Base-by-base conservation (phyloP, 805 yeast genomes). In the Starmera dryadoides region DNA sequence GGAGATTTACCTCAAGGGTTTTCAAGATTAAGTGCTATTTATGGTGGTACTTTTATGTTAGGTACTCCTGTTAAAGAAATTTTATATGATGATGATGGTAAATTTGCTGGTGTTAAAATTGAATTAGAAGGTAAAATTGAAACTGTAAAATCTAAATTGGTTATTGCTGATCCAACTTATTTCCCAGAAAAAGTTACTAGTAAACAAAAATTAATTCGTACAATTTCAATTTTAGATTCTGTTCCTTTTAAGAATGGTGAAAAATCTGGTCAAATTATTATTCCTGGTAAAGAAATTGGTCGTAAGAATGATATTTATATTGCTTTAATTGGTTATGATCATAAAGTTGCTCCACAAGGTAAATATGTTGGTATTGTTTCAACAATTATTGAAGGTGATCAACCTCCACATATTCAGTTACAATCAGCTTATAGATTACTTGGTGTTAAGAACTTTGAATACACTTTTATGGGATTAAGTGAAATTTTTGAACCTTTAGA, bases 1-100 rank as follows among this genome's bases (percentile, higher is more conserved):
- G 98, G 98, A 38, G 98, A 93, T 63, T 72, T 93, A 43, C 98
- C 98, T n/a, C 98, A 93, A 66, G 98, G 97, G 8, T 93, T 93
- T 68, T 97, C 98, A 10, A 77, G 98, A 60, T 76, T 93, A 45
- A 81, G 95, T 38, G 98, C 98, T 20, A 91, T 93, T 49, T 88
- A 93, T 58, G 98, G 98, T 47, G 98, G 98, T 55, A 91, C 98
- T 16, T 93, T 88, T 60, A 93, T 93, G 98, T 76, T 93, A 57
- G 96, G 88, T 59, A 91, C 95, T 25, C 96, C 97, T 35, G 79
- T 93, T 46, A 95, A 93, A 44, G 95, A 91, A 64, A 74, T 89
- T 16, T 70, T 85, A 37, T 89, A 81, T 61, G 78, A 73, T 38
- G 81, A 75, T 12, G 77, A 74, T 21, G 86, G 81, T 16, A 82